Base-by-base conservation (phyloP, 2,329 filamentous ascomycete genomes). In the Leptodontidium sp. region DNA sequence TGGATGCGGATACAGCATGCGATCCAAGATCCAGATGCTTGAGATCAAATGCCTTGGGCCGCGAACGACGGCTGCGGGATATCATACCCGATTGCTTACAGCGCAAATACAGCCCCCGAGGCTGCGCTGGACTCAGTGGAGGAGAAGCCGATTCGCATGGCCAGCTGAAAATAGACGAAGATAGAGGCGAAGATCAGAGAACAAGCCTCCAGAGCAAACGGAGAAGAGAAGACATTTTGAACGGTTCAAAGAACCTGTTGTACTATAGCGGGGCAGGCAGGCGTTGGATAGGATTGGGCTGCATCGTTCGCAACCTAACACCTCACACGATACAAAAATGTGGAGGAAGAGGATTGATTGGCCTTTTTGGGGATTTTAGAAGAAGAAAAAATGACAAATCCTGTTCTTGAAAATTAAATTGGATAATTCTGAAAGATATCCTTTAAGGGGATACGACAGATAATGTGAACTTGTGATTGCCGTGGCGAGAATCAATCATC, bases 271-370 rank as follows among this genome's bases (percentile, higher is more conserved):
- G 5, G 17, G 14, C 21, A 17, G 5, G 17, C 3, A 35, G 57
- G 57, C 57, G 35, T 59, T 55, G 52, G 52, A 35, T 55, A 55
- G 52, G 29, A 35, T 35, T 55, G 15, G 29, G 29, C 26, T 4
- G 4, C 4, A 40, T 8, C 50, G 50, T 9, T 9, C 52, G 52
- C 26, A 24, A 58, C 57, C 21, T 59, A 21, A 21, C 21, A 45
- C 57, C 3, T 32, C 6, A 32, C 55, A 24, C 38, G 21, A 45
- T 59, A 45, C 57, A 38, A 59, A 3, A 40, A 59, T 35, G 35
- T n/a, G 52, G 26, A 26, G 8, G 2, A 40, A 12, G 38, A 40
- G 5, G 38, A 8, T 40, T 32, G 29, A 32, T 32, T 32, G 29
- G 29, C 6, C 6, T 32, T 32, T 32, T 6, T 6, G 38, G 38